Percentiles rank a stretch among this genome's conserved stretches.
phyloP scores from a whole-genome alignment of 1,284 basidiomycete species.

The Coniophora puteana region DNA sequence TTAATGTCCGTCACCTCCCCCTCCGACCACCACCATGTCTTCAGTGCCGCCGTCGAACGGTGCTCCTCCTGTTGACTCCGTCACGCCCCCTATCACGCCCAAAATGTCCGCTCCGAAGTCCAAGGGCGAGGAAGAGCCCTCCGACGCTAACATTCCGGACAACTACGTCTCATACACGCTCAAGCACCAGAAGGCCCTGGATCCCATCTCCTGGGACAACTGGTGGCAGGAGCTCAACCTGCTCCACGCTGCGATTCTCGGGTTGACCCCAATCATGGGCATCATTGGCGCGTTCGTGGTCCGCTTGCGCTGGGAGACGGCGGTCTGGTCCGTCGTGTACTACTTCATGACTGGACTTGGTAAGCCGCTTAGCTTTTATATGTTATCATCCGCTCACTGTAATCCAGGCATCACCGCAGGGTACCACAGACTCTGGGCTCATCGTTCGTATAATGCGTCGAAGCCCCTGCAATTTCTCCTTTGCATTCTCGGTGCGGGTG shows the following conservation, averaged over 20 bases:
- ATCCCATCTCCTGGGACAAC: slow-evolving; percentile 74
- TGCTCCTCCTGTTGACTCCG: slow-evolving; percentile 20
- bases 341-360: slow-evolving; percentile 86
- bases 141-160: slow-evolving; percentile 74
- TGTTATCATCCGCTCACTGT: slow-evolving; percentile 2
- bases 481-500: slow-evolving; percentile 77
- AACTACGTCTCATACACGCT: slow-evolving; percentile 89
- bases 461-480: slow-evolving; percentile 76
- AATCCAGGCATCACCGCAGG: slow-evolving; percentile 63
- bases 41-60: slow-evolving; percentile 19
- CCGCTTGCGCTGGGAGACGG: slow-evolving; percentile 63
- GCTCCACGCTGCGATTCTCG: slow-evolving; percentile 60
- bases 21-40: slow-evolving; percentile 20
- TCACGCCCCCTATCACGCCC: slow-evolving; percentile 24
- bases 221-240: slow-evolving; percentile 73
- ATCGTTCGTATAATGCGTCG: slow-evolving; percentile 88
- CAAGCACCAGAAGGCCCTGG: slow-evolving; percentile 70
- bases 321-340: slow-evolving; percentile 69
- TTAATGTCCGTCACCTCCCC: slow-evolving; percentile 19
- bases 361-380: slow-evolving; percentile 24
- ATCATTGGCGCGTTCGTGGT: slow-evolving; percentile 65
- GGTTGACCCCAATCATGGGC: slow-evolving; percentile 68
- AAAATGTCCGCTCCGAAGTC: slow-evolving; percentile 9
- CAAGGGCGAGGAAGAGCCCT: slow-evolving; percentile 29
- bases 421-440: slow-evolving; percentile 93